Evolutionary conservation across 2,329 filamentous ascomycete species (phyloP), one percentile per base, ranked within the genome.

Genomic region (Drechslerella coelobrocha): DNA sequence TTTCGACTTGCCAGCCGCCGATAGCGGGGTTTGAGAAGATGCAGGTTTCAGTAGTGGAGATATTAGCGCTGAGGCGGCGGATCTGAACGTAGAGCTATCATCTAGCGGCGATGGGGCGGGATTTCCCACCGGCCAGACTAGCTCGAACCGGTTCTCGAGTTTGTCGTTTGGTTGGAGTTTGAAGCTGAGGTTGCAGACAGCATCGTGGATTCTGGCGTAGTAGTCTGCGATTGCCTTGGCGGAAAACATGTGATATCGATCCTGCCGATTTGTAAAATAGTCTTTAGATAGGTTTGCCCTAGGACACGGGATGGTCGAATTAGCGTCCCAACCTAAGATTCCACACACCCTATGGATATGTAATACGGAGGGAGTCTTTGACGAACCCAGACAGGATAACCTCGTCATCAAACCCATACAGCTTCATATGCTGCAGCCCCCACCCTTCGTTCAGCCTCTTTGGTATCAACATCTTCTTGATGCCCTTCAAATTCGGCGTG

Each of bases 361-460:
- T 6, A 34, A 12, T 34, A 34, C n/a, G n/a, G 29, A 34, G 29
- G 29, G 12, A 7, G 12, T 34, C 3, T 27, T n/a, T 19, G 54
- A 60, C 81, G 73, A 84, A 91, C 86, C 92, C 92, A 6, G 92
- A 96, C 76, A 99, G 86, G 73, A 99, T 93, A 65, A 99, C 89
- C 78, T 96, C 92, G 76, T 99, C 92, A 76, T 99, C 94, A 21
- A 96, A 82, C 0, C 94, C 94, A 75, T 99, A 99, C 0, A 99
- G 83, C 83, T 99, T 99, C 93, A 99, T 99, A 78, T 99, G 94
- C 78, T 99, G 94, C 72, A 99, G 80, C 0, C 94, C 94, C 94
- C 94, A 99, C 17, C 94, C 94, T 80, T 99, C 94, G 75, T 99
- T 99, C 78, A 99, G 93, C 19, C 94, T 85, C 77, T 86, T 90